Conservation (phyloP, 2,329 filamentous ascomycete species). For the Triangularia verruculosa region DNA sequence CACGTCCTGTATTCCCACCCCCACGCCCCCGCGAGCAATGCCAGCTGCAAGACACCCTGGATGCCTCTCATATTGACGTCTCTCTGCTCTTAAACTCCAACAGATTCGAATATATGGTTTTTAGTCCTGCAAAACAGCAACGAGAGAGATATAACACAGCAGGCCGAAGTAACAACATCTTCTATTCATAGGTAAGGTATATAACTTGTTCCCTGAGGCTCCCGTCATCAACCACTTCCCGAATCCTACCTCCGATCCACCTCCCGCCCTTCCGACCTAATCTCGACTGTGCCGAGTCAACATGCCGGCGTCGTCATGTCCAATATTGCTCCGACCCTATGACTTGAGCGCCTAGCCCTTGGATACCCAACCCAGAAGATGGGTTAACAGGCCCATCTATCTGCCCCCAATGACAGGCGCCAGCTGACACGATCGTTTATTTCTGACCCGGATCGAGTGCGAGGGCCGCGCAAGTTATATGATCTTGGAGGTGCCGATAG, state of each 20-base stretch:
- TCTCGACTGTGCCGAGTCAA: neutral
- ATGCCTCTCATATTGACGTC: constrained; percentile 1
- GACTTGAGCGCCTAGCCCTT: neutral
- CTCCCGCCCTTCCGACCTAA: neutral
- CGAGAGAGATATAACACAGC: neutral
- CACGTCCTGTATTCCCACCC: constrained; percentile 13
- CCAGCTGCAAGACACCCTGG: constrained; percentile 8
- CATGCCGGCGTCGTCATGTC: neutral
- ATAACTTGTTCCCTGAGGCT: neutral
- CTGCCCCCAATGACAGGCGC: neutral
- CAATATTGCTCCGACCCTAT: neutral
- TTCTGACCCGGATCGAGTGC: neutral
- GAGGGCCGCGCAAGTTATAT: neutral
- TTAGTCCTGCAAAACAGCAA: neutral
- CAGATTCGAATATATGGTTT: neutral
- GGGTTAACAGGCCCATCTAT: neutral
- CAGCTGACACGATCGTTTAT: neutral
- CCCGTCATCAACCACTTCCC: neutral
- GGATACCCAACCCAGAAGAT: neutral
- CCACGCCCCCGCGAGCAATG: constrained; percentile 6
- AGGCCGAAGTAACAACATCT: neutral
- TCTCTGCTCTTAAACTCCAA: neutral
- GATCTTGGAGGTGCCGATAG: no score
- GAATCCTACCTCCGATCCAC: neutral
- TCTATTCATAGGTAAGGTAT: neutral